phyloP scores from a whole-genome alignment of 2,329 filamentous ascomycete species.

The Cercospora zeae-maydis region DNA sequence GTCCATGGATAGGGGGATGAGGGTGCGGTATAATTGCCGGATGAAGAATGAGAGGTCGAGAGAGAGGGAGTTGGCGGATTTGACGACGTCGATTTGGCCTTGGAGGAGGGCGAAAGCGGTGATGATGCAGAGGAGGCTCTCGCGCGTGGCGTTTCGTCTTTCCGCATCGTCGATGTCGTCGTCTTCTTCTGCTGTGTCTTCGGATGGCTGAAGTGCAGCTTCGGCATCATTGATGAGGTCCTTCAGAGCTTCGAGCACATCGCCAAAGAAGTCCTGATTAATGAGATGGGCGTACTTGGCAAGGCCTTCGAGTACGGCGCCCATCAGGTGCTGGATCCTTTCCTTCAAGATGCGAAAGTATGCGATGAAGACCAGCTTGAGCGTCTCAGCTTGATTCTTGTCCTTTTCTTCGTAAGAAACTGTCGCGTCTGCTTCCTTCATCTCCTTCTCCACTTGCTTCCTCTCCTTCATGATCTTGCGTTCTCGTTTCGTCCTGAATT shows the following conservation, averaged over 20 bases:
- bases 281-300: constrained; percentile 94
- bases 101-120: constrained; percentile 95
- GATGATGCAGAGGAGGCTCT: constrained; percentile 88
- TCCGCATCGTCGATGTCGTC: constrained; percentile 44
- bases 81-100: constrained; percentile 79
- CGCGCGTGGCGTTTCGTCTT: constrained; percentile 71
- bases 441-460: constrained; percentile 85
- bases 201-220: constrained; percentile 44
- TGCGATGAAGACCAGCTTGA: constrained; percentile 90
- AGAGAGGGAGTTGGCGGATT: constrained; percentile 74
- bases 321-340: constrained; percentile 79
- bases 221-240: constrained; percentile 78
- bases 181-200: constrained; percentile 42
- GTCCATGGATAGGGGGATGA: constrained; percentile 74
- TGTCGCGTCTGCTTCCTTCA: constrained; percentile 84
- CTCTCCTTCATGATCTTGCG: constrained; percentile 81
- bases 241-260: constrained; percentile 88
- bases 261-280: constrained; percentile 98
- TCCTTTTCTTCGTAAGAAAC: constrained; percentile 92
- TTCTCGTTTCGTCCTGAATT: constrained; percentile 84
- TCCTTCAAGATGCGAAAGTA: constrained; percentile 94
- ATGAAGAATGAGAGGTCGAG: constrained; percentile 95
- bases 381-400: constrained; percentile 87
- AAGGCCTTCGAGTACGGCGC: constrained; percentile 90
- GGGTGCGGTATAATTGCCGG: constrained; percentile 82